Conservation (phyloP, 225 moss, liverwort and hornwort species). For the Marchantia paleacea region DNA sequence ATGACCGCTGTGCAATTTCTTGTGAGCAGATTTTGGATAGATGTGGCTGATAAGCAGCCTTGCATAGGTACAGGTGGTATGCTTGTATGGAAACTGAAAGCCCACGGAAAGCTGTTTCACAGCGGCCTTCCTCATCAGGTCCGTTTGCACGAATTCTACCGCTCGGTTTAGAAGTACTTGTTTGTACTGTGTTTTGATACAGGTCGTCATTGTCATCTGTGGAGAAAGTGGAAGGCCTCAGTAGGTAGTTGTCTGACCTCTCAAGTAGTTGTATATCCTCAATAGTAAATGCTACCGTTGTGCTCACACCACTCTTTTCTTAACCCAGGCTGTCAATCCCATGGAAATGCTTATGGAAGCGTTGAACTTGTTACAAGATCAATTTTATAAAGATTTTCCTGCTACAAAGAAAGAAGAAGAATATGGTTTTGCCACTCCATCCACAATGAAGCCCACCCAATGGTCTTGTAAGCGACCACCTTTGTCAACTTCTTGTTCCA, state of each 20-base stretch:
- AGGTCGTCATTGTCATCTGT: neutral
- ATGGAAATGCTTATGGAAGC: conserved; percentile 65
- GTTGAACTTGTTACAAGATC: conserved; percentile 58
- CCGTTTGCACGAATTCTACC: neutral
- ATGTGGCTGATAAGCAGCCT: conserved; percentile 72
- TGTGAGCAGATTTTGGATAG: conserved; percentile 60
- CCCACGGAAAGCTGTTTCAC: conserved; percentile 68
- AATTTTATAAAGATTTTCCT: conserved; percentile 60
- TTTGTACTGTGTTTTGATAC: neutral
- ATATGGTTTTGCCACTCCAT: conserved; percentile 73
- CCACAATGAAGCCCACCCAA: conserved; percentile 85
- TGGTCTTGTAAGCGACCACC: conserved; percentile 54
- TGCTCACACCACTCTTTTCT: neutral
- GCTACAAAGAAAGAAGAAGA: conserved; percentile 48
- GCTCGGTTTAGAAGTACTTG: no score
- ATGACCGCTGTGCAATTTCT: neutral
- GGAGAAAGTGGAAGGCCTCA: neutral
- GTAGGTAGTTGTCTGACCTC: no score
- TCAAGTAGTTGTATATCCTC: no score
- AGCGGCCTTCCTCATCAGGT: conserved; percentile 78
- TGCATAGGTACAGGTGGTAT: conserved; percentile 77
- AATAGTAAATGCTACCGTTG: neutral
- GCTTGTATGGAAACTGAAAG: conserved; percentile 66
- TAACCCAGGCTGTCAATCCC: conserved; percentile 59
- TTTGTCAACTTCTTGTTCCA: neutral